phyloP scores from a whole-genome alignment of 2,329 filamentous ascomycete genomes.

The Sclerotinia trifoliorum region DNA sequence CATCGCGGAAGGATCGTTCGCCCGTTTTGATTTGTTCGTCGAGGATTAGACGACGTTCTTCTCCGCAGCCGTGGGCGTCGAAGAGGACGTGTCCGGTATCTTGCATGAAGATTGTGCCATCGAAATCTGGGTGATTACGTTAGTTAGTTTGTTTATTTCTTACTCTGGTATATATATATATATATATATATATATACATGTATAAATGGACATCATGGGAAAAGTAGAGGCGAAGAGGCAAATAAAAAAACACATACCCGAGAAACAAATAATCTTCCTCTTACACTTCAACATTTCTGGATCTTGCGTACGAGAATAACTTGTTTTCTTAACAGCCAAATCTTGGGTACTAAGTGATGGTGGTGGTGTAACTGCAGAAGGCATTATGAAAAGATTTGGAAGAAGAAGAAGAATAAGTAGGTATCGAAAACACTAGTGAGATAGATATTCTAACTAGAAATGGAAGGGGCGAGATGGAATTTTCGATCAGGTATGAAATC shows the following conservation, averaged over 20 bases:
- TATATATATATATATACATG: neutral
- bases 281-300: slow-evolving; percentile 44
- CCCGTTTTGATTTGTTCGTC: slow-evolving; percentile 64
- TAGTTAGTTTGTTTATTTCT: slow-evolving; percentile 9
- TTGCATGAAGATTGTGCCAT: slow-evolving; percentile 71
- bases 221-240: neutral
- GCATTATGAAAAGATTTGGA: slow-evolving; percentile 40
- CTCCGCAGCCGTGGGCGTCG: slow-evolving; percentile 63
- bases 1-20: slow-evolving; percentile 65
- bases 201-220: neutral
- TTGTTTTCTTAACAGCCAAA: slow-evolving; percentile 34
- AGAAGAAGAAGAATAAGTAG: neutral
- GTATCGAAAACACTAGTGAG: neutral
- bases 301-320: slow-evolving; percentile 32
- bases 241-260: slow-evolving; percentile 44
- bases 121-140: slow-evolving; percentile 54
- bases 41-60: slow-evolving; percentile 53
- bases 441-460: neutral
- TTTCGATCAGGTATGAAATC: neutral
- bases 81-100: slow-evolving; percentile 69
- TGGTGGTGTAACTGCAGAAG: slow-evolving; percentile 43
- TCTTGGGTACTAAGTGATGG: slow-evolving; percentile 39
- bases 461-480: neutral
- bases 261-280: slow-evolving; percentile 59
- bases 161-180: neutral